Evolutionary conservation across 495 filamentous ascomycete genomes (phyloP), one percentile per base, ranked within the genome.

Genomic region (Xylaria grammica): DNA sequence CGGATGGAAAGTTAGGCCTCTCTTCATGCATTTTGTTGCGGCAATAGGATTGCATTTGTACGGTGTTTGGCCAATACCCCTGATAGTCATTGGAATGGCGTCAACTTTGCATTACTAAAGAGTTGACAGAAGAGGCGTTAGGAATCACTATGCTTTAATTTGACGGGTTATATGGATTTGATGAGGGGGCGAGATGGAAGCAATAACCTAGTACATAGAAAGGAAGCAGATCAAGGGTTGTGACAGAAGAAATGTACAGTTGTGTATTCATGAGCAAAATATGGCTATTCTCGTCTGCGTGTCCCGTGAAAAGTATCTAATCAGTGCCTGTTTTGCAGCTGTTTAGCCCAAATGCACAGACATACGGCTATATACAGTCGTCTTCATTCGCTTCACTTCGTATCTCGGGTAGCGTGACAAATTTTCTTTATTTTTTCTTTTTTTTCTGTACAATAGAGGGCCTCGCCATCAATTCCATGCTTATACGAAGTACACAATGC

Each of bases 401-500:
- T 5, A 19, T 13, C 19, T 50, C 42, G 9, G 13, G n/a, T 26
- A 20, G 22, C 50, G n/a, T 34, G 13, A 53, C 4, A 5, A n/a
- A 2, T 32, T 53, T 53, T 53, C 3, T 19, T 7, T 20, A 34
- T 20, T 36, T 48, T 36, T 27, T 17, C 29, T 15, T 30, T 5
- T 26, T 36, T 27, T 30, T 51, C 40, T 40, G 13, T 52, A 61
- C 57, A 60, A 27, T 20, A 0, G n/a, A 53, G 11, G 11, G 26
- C 17, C 45, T 26, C 51, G 62, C 53, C 59, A 36, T 8, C 20
- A 8, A 34, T 38, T 11, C 19, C n/a, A 6, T 30, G 6, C 32
- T 70, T 65, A 81, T 55, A 81, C 58, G 46, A 81, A 73, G 62
- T 79, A 75, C 27, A 75, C 88, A 76, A 95, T 81, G 51, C 71